phyloP scores from a whole-genome alignment of 2,329 filamentous ascomycete species.

The Dothistroma septosporum region DNA sequence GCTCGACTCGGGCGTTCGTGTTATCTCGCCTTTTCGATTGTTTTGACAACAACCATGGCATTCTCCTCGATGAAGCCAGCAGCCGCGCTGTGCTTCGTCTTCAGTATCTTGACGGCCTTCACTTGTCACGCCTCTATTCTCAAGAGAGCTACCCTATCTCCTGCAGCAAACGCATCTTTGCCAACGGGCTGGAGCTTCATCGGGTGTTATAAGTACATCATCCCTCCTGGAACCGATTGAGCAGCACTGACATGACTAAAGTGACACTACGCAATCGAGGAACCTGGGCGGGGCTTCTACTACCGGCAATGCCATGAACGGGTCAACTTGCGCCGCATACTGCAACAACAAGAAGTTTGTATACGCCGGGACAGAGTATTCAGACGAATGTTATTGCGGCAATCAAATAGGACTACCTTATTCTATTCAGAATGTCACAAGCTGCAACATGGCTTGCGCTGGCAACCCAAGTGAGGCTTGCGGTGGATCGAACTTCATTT shows the following conservation, averaged over 20 bases:
- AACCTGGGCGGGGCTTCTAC: conserved; percentile 15
- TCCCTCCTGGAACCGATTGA: background rate
- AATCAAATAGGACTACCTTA: conserved; percentile 23
- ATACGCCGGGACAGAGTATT: conserved; percentile 26
- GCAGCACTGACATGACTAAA: conserved; percentile 1
- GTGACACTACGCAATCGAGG: conserved; percentile 18
- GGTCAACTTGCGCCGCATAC: conserved; percentile 20
- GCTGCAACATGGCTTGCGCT: conserved; percentile 30
- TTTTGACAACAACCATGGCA: background rate
- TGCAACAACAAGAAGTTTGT: conserved; percentile 21
- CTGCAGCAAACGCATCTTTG: conserved; percentile 17
- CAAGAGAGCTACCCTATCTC: conserved; percentile 9
- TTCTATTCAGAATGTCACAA: conserved; percentile 20
- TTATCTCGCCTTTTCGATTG: background rate
- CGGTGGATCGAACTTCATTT: conserved; percentile 24
- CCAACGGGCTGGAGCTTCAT: conserved; percentile 24
- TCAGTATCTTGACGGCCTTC: background rate
- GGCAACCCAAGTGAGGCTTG: conserved; percentile 31
- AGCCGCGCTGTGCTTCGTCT: background rate
- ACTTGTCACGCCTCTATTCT: conserved; percentile 4
- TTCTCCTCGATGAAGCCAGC: background rate
- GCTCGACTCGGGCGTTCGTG: background rate
- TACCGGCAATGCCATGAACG: conserved; percentile 22
- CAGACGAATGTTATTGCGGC: conserved; percentile 23
- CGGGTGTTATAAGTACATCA: conserved; percentile 22